Evolutionary conservation across 225 moss, liverwort and hornwort species (phyloP).

Genomic region (Antitrichia curtipendula): DNA sequence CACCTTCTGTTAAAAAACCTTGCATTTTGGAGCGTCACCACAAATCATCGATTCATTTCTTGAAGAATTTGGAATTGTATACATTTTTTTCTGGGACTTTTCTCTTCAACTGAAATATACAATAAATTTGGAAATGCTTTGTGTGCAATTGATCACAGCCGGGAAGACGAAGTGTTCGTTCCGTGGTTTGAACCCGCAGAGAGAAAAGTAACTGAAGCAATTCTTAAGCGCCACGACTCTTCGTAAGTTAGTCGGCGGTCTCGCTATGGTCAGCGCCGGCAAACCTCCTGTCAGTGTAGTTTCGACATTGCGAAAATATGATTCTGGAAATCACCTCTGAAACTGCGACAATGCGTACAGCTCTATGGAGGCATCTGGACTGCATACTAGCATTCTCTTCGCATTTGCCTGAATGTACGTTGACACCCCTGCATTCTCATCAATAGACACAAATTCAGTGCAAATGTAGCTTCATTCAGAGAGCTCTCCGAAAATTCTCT

Average conservation of each 20-base stretch:
- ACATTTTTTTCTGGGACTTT: background rate
- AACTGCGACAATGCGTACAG: background rate
- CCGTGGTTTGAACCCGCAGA: background rate
- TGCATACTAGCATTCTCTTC: background rate
- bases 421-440: background rate
- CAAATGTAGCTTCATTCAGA: background rate
- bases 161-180: background rate
- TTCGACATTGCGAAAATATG: background rate
- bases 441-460: background rate
- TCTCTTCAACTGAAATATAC: background rate
- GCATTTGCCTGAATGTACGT: background rate
- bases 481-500: background rate
- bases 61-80: background rate
- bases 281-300: background rate
- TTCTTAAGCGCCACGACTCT: constrained; percentile 16
- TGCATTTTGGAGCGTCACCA: background rate
- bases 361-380: background rate
- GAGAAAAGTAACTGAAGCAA: background rate
- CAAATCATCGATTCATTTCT: background rate
- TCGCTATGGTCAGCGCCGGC: background rate
- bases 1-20: background rate
- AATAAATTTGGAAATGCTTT: background rate
- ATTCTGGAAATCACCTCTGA: background rate
- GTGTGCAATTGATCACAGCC: background rate
- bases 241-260: background rate